Percentiles rank a stretch among this genome's conserved stretches.
phyloP scores from a whole-genome alignment of 441 rosid genomes.

The Gossypium schwendimanii region DNA sequence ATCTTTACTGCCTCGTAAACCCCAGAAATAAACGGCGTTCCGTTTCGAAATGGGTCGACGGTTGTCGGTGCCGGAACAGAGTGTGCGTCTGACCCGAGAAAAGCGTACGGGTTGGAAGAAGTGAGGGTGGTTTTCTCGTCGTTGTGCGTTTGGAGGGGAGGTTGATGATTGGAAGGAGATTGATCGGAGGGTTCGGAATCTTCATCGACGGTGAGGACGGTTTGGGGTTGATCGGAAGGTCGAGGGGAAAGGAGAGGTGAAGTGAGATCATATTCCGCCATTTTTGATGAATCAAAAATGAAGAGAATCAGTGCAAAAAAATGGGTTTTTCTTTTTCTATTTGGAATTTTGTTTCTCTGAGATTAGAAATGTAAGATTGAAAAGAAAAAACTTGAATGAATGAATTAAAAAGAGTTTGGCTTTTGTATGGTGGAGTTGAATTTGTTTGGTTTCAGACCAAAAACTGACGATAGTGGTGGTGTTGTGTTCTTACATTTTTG shows the following conservation, averaged over 20 bases:
- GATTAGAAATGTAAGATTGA: not conserved
- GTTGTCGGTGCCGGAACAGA: constrained; percentile 44
- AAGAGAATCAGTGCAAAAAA: not conserved
- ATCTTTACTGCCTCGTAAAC: constrained; percentile 69
- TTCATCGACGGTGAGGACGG: constrained; percentile 38
- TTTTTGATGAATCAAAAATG: constrained; percentile 16
- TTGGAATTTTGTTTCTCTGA: not conserved
- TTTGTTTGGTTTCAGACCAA: not conserved
- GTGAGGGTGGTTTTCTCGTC: constrained; percentile 2
- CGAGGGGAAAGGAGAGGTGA: constrained; percentile 48
- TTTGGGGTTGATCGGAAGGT: constrained; percentile 35
- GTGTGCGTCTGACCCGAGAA: constrained; percentile 40
- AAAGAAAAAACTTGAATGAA: not conserved
- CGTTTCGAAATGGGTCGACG: constrained; percentile 69
- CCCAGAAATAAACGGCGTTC: constrained; percentile 48
- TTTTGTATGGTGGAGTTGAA: not conserved
- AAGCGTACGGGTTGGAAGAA: constrained; percentile 41
- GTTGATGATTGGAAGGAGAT: constrained; percentile 6
- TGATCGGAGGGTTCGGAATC: constrained; percentile 17
- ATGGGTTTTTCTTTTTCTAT: not conserved
- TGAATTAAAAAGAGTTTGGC: not conserved
- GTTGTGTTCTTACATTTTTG: not conserved
- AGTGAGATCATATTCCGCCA: constrained; percentile 51
- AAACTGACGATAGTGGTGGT: not conserved
- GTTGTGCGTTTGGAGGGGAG: not conserved